Evolutionary conservation across 2,329 filamentous ascomycete species (phyloP).

Genomic region (Nigrograna mackinnonii): DNA sequence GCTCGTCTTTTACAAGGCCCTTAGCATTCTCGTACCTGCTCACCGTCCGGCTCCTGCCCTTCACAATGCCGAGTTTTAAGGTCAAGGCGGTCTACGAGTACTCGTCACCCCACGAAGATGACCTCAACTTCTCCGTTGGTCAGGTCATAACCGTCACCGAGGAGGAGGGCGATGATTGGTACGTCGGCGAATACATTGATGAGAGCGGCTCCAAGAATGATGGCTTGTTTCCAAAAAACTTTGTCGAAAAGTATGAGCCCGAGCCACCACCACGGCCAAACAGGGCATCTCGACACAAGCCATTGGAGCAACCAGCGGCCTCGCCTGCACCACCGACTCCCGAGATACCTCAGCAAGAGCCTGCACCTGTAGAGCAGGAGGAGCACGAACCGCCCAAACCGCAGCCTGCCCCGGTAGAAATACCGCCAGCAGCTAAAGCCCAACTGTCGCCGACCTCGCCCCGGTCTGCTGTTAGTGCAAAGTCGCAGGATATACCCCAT

Average conservation of each 20-base stretch:
- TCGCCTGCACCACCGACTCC: constrained; percentile 31
- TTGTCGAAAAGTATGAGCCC: constrained; percentile 95
- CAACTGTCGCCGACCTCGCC: constrained; percentile 35
- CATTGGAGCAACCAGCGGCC: constrained; percentile 33
- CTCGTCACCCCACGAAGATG: constrained; percentile 88
- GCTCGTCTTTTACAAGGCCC: background rate
- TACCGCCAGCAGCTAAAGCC: constrained; percentile 25
- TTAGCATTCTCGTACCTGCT: constrained; percentile 5
- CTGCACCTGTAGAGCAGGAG: constrained; percentile 20
- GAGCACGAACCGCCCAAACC: constrained; percentile 39
- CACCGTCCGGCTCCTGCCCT: constrained; percentile 6
- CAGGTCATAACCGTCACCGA: constrained; percentile 95
- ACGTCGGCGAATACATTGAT: constrained; percentile 84
- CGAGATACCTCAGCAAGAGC: constrained; percentile 30
- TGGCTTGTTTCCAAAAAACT: constrained; percentile 94
- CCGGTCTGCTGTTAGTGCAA: constrained; percentile 23
- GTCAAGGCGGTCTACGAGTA: constrained; percentile 98
- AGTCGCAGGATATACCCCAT: constrained; percentile 19
- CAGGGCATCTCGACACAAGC: constrained; percentile 61
- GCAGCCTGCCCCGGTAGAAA: constrained; percentile 38
- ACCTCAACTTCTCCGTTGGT: constrained; percentile 81
- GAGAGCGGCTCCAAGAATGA: constrained; percentile 73
- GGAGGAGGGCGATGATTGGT: constrained; percentile 93
- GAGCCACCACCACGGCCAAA: constrained; percentile 84
- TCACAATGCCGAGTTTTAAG: constrained; percentile 64